Percentiles rank a stretch among this genome's conserved stretches.
Evolutionary conservation across 2,329 filamentous ascomycete genomes (phyloP).

Genomic region (Ophiocordyceps camponoti-rufipedis): DNA sequence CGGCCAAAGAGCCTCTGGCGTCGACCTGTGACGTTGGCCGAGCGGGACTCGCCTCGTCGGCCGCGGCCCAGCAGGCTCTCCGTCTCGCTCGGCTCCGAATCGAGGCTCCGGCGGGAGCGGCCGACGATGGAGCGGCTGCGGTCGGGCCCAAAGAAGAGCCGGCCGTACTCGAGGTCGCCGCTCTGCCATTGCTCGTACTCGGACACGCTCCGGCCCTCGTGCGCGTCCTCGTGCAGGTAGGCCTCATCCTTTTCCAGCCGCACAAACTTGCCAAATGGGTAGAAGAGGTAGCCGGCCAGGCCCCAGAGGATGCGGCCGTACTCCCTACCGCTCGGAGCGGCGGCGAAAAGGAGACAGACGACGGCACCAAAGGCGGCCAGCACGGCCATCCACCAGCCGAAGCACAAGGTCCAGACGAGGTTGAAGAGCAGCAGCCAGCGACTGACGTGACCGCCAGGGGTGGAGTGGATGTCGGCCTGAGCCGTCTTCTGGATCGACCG

Average conservation of each 20-base stretch:
- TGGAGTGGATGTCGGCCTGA: conserved; percentile 91
- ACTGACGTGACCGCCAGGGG: conserved; percentile 74
- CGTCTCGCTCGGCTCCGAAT: conserved; percentile 68
- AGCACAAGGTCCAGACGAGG: conserved; percentile 71
- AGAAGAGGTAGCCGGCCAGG: conserved; percentile 72
- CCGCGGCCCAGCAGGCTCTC: conserved; percentile 65
- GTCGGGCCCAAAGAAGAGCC: conserved; percentile 85
- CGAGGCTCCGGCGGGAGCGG: conserved; percentile 70
- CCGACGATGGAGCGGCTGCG: conserved; percentile 65
- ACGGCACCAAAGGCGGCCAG: conserved; percentile 57
- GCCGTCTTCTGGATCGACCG: conserved; percentile 92
- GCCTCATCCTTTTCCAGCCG: conserved; percentile 84
- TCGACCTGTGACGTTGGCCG: conserved; percentile 49
- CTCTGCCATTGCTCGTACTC: conserved; percentile 99
- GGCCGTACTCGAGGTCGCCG: conserved; percentile 86
- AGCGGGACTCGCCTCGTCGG: conserved; percentile 29
- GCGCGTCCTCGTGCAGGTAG: conserved; percentile 85
- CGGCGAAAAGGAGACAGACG: conserved; percentile 63
- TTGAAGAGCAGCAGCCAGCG: conserved; percentile 79
- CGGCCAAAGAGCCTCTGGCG: conserved; percentile 56
- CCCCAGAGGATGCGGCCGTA: conserved; percentile 79
- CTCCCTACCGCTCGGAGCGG: conserved; percentile 60
- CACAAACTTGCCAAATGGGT: conserved; percentile 94
- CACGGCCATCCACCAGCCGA: conserved; percentile 89
- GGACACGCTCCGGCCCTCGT: conserved; percentile 89